Conservation (phyloP, 2,329 filamentous ascomycete genomes). For the Rutstroemia sp. region DNA sequence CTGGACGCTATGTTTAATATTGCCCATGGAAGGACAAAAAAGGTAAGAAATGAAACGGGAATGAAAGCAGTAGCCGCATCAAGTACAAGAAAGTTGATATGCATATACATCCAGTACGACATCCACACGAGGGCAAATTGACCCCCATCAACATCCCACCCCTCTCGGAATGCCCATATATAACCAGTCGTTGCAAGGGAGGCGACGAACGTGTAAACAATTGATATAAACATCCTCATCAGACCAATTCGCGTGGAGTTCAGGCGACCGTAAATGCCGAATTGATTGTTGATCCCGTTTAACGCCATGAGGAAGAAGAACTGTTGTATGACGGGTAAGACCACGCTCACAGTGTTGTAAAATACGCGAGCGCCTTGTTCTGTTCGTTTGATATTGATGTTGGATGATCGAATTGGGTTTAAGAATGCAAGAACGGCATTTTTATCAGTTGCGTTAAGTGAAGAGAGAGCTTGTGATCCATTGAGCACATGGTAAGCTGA, state of each 20-base stretch:
- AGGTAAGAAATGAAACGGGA: neutral
- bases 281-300: neutral
- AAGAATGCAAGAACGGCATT: neutral
- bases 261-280: neutral
- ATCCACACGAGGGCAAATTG: neutral
- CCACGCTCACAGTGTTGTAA: neutral
- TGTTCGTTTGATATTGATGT: neutral
- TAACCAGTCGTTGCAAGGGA: no score
- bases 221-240: no score
- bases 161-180: no score
- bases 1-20: no score
- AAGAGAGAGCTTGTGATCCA: neutral
- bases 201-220: no score
- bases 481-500: neutral
- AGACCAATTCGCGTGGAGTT: neutral
- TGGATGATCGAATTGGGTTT: neutral
- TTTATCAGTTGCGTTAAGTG: neutral
- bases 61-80: neutral
- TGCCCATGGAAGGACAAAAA: neutral
- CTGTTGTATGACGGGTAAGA: neutral
- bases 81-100: neutral
- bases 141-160: no score
- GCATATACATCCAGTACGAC: neutral
- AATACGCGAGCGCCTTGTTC: neutral
- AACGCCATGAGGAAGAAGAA: neutral